These are phyloP conservation scores for Aspergillus chevalieri DNA, from an alignment of 2,329 filamentous ascomycete species.

Conservation along the genomic window DNA sequence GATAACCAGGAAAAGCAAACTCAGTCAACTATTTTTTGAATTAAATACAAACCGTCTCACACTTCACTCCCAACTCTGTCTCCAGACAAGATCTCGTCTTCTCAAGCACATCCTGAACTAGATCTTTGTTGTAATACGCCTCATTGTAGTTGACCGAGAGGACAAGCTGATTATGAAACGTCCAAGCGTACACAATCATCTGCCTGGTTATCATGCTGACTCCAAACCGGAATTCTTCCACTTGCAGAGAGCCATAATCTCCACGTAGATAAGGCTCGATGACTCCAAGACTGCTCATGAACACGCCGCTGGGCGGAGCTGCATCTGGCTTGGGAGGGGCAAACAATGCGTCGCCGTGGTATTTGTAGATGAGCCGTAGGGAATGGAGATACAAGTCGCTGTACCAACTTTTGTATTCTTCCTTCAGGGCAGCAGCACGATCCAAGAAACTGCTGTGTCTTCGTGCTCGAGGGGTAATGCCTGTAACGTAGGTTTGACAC, in stretches of 20 bases:
- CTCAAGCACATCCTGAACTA: background rate
- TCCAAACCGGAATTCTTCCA: constrained; percentile 8
- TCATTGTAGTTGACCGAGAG: constrained; percentile 13
- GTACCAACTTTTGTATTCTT: background rate
- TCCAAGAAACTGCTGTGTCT: background rate
- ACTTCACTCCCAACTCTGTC: background rate
- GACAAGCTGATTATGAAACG: constrained; percentile 8
- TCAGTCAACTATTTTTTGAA: background rate
- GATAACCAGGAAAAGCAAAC: background rate
- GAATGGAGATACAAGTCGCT: background rate
- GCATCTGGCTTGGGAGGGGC: background rate
- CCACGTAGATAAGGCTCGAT: constrained; percentile 13
- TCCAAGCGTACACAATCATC: constrained; percentile 12
- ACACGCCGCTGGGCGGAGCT: constrained; percentile 24
- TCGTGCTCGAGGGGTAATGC: background rate
- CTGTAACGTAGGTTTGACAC: background rate
- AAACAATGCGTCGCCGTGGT: background rate
- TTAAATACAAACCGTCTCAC: background rate
- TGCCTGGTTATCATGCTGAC: constrained; percentile 12
- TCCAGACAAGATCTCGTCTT: background rate
- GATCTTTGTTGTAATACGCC: constrained; percentile 5
- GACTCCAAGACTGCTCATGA: constrained; percentile 14
- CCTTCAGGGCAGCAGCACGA: background rate
- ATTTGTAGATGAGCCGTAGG: background rate
- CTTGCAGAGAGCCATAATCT: constrained; percentile 14